Percentiles rank a stretch among this genome's conserved stretches.
phyloP scores from a whole-genome alignment of 78 protist species.

The Dictyostelium discoideum region DNA sequence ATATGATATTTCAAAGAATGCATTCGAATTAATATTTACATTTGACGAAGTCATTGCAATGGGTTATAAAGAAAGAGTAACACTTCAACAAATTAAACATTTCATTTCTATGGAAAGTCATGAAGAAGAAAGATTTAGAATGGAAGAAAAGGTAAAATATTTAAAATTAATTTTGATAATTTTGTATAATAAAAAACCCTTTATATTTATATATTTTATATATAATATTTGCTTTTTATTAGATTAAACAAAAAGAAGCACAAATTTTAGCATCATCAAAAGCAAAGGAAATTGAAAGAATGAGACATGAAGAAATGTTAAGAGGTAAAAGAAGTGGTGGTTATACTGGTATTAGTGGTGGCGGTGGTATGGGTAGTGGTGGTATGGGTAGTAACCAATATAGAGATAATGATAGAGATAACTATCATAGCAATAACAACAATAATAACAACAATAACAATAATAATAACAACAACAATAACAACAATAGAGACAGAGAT shows the following conservation, averaged over 20 bases:
- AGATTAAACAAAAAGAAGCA: slow-evolving; percentile 49
- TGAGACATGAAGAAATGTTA: not conserved
- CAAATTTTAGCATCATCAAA: not conserved
- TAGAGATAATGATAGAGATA: not conserved
- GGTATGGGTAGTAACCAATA: not conserved
- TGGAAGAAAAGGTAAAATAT: slow-evolving; percentile 51
- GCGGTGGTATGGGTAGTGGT: not conserved
- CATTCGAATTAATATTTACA: slow-evolving; percentile 94
- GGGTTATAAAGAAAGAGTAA: slow-evolving; percentile 87
- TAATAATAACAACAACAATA: not conserved
- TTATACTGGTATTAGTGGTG: no score
- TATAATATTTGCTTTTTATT: no score
- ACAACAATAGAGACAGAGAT: not conserved
- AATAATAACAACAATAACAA: not conserved
- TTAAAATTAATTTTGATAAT: not conserved
- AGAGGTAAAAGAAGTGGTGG: not conserved
- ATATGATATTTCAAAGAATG: slow-evolving; percentile 66
- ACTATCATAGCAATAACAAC: not conserved
- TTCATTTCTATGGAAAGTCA: slow-evolving; percentile 93
- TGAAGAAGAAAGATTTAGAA: slow-evolving; percentile 91
- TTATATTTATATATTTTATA: not conserved
- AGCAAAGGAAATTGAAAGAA: slow-evolving; percentile 29
- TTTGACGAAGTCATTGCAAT: slow-evolving; percentile 95
- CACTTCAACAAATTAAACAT: slow-evolving; percentile 85
- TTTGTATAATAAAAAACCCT: no score